Evolutionary conservation across 2,329 filamentous ascomycete genomes (phyloP), one percentile per base, ranked within the genome.

Genomic region (Trichophyton schoenleinii): DNA sequence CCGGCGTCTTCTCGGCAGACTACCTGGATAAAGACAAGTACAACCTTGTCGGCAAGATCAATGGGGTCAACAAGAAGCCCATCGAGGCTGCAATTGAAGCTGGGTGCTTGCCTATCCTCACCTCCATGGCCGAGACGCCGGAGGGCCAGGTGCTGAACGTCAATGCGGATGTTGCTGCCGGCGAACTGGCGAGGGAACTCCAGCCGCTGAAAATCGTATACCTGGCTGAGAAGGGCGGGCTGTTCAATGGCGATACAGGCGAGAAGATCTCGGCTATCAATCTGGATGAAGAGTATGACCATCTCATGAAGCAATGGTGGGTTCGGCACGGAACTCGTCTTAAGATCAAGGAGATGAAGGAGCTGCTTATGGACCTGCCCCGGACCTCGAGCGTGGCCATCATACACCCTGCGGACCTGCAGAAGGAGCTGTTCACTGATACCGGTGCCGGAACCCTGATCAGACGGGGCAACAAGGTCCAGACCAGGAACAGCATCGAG

Each of bases 331-430:
- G 94, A 65, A 97, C 92, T 42, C 84, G 91, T 65, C 81, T 97
- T 66, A 99, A 99, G 85, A 97, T 99, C 75, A 89, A 88, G 77
- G 91, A 99, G 78, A 95, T 95, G 77, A 95, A 96, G 80, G 91
- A 95, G 63, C 82, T 99, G 31, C 79, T 99, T 59, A 89, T 90
- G 68, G 87, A 88, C 58, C 83, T 99, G 18, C 94, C 94, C 59
- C 87, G 89, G 68, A 92, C 89, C 61, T 96, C 92, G 18, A 95
- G 89, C 68, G 92, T 99, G 58, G 94, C 94, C 64, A 97, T 99
- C 70, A 99, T 97, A 68, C 91, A 97, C 76, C 92, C 94, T 1
- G 91, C 89, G 66, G 91, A 95, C 73, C 81, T 99, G 49, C 91
- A 97, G 77, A 96, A 95, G 78, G 94, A 99, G 74, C 79, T 97